phyloP scores from a whole-genome alignment of 129 eudicot species.

The Ambrosia artemisiifolia region DNA sequence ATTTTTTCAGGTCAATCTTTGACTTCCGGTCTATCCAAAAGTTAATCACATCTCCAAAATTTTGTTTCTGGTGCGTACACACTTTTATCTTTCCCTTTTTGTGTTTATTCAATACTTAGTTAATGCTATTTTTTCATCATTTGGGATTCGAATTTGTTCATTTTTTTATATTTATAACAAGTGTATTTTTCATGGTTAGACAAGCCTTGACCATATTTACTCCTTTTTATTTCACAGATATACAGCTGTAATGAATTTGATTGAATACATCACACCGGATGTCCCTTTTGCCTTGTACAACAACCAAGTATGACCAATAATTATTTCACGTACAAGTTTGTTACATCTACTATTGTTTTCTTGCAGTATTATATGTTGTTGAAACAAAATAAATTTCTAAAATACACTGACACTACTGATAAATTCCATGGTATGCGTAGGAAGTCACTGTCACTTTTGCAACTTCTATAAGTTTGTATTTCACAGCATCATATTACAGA shows the following conservation, averaged over 20 bases:
- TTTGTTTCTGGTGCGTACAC: no score
- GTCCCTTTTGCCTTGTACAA: conserved; percentile 64
- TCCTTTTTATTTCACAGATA: conserved; percentile 48
- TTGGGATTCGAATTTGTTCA: background rate
- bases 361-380: background rate
- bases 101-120: no score
- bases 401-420: background rate
- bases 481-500: conserved; percentile 72
- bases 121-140: no score
- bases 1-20: no score
- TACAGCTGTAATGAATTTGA: conserved; percentile 57
- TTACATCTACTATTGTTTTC: background rate
- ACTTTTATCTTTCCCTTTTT: no score
- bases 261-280: conserved; percentile 44
- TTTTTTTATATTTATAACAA: background rate
- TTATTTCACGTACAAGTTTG: background rate
- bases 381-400: background rate
- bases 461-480: conserved; percentile 45
- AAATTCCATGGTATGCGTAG: conserved; percentile 33
- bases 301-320: conserved; percentile 55
- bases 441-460: conserved; percentile 62
- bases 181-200: background rate
- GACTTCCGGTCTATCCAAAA: no score
- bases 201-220: background rate
- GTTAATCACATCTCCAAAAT: no score